Evolutionary conservation across 2,329 filamentous ascomycete genomes (phyloP).

Genomic region (Rasamsonia emersonii): DNA sequence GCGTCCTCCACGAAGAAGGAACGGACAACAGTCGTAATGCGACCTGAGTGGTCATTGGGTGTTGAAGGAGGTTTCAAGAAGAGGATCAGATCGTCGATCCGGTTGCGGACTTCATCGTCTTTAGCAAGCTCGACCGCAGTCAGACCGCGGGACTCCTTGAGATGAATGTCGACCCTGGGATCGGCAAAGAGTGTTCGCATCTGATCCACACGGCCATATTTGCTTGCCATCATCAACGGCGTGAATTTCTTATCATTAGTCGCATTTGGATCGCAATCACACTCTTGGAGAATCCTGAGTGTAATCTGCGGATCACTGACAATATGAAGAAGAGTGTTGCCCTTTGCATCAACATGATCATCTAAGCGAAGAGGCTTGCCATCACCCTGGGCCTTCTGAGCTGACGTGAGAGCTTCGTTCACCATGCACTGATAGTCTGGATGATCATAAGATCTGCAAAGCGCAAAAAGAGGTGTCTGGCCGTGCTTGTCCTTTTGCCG

Average conservation of each 20-base stretch:
- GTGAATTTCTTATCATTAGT: constrained; percentile 94
- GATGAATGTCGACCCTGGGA: constrained; percentile 72
- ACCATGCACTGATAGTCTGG: constrained; percentile 82
- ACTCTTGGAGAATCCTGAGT: constrained; percentile 64
- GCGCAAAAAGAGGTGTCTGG: constrained; percentile 91
- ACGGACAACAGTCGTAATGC: constrained; percentile 85
- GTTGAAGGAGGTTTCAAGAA: constrained; percentile 55
- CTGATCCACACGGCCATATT: constrained; percentile 91
- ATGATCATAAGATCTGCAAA: constrained; percentile 94
- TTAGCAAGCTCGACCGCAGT: constrained; percentile 95
- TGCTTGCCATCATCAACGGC: constrained; percentile 94
- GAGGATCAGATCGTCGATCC: constrained; percentile 86
- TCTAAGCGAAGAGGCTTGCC: constrained; percentile 76
- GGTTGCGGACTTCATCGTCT: constrained; percentile 92
- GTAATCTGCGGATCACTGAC: constrained; percentile 78
- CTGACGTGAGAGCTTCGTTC: constrained; percentile 65
- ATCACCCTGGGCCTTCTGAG: constrained; percentile 67
- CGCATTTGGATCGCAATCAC: constrained; percentile 93
- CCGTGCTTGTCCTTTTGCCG: constrained; percentile 88
- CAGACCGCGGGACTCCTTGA: constrained; percentile 76
- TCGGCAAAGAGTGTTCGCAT: constrained; percentile 83
- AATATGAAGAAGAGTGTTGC: constrained; percentile 93
- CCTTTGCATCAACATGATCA: constrained; percentile 84
- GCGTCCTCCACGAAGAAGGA: constrained; percentile 97
- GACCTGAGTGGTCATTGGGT: constrained; percentile 58